Base-by-base conservation (phyloP, 208 protist species). In the Wallacemonas sp. region DNA sequence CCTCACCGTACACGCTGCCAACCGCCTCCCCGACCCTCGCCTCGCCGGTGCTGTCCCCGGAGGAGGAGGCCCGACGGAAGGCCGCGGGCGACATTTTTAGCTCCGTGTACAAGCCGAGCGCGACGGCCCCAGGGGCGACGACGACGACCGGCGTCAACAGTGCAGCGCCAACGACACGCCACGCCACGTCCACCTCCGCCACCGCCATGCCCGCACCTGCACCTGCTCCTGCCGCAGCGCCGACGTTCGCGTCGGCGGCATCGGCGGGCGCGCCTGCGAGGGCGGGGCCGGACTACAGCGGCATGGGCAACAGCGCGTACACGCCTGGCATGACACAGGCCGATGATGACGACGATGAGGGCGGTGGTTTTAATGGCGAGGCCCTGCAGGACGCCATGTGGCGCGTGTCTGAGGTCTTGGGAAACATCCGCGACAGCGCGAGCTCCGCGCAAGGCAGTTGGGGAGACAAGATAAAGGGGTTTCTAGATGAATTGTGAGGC, bases 211-310 rank as follows among this genome's bases (percentile, higher is more conserved):
- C n/a, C n/a, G n/a, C n/a, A n/a, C n/a, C n/a, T n/a, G n/a, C n/a
- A n/a, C n/a, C n/a, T n/a, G n/a, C n/a, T n/a, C 36, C 44, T 20
- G 8, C 61, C 0, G 20, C 67, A 16, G 25, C 65, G 12, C 49
- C 49, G 11, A 33, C 49, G 11, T 0, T 8, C 49, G 12, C 42
- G 22, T 23, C 42, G 10, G 22, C 44, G 3, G 48, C 44, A 31
- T 7, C 65, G 22, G 36, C 42, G 10, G 22, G 52, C 10, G 48
- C 44, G 38, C 7, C 65, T 25, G 54, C 52, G 36, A 78, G 78
- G 32, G 69, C 66, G 3, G 87, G 83, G 18, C 79, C 78, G 29
- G 84, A 91, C 64, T 93, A 83, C 62, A 71, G 80, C 55, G 87
- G 87, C 45, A 29, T 84, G 38, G 88, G 88, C 16, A 87, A 72